Evolutionary conservation across 2,329 filamentous ascomycete species (phyloP), one percentile per base, ranked within the genome.

Genomic region (Monascus ruber): DNA sequence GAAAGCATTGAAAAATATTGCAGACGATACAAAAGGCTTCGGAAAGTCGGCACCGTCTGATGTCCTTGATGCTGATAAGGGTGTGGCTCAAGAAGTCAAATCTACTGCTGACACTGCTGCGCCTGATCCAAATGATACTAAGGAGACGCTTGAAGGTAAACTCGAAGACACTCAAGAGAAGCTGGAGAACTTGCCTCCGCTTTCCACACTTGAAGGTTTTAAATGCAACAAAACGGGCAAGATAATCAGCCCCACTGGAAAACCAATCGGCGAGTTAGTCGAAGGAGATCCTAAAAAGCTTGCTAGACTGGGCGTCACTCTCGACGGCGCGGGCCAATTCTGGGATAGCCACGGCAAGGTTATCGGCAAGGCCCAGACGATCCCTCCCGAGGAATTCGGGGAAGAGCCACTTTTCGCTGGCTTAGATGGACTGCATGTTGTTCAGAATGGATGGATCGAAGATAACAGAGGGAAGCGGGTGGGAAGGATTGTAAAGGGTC

Each of bases 221-320:
- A 56, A 55, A 39, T 64, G 56, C 54, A 69, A 59, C 55, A 72
- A 64, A 53, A 56, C 51, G 42, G 66, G 54, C 43, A 70, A 55
- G 47, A 66, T 60, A 45, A 57, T 71, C 36, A 62, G 68, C 31
- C 47, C 49, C 1, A 53, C 63, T 6, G 66, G 69, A 31, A 71
- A 68, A 34, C 63, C 70, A 1, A 55, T 72, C 34, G 79, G 79
- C 33, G 72, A 81, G 38, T 58, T 80, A 8, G 59, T 70, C 9
- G 74, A 79, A 45, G 80, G 77, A 45, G 74, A 79, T 11, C 71
- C 78, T 42, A 79, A 79, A 63, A 81, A 79, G 58, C 65, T 78
- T 48, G 51, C 60, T 35, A 61, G 60, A 35, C 45, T 59, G 17
- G 64, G 63, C 6, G 52, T 47, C 17, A 48, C 51, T 10, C 56